Conservation (phyloP, 257 asterid genomes). For the Salvia hispanica region DNA sequence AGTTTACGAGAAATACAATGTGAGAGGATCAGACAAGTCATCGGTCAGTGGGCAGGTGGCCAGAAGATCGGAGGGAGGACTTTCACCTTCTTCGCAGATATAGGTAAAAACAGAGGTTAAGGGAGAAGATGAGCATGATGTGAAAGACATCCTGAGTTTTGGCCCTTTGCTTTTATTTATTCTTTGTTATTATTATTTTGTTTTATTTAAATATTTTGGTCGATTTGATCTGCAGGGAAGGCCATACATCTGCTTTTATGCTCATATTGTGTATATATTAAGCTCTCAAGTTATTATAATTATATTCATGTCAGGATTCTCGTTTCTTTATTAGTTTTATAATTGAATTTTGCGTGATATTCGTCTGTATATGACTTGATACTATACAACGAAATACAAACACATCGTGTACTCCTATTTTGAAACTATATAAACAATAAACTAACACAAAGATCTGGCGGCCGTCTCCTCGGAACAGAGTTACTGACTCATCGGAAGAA, state of each 20-base stretch:
- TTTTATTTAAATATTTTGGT: slow-evolving; percentile 6
- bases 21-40: slow-evolving; percentile 84
- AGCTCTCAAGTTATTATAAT: slow-evolving; percentile 17
- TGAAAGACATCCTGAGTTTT: slow-evolving; percentile 23
- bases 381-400: no score
- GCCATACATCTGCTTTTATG: slow-evolving; percentile 25
- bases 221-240: slow-evolving; percentile 25
- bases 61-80: slow-evolving; percentile 71
- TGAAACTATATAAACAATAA: no score
- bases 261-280: slow-evolving; percentile 31
- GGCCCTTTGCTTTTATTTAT: slow-evolving; percentile 23
- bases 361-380: no score
- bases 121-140: slow-evolving; percentile 24
- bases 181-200: no score
- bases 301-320: slow-evolving; percentile 13
- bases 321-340: background rate
- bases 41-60: slow-evolving; percentile 71
- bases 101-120: slow-evolving; percentile 37
- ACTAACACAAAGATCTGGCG: no score
- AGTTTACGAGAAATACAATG: slow-evolving; percentile 80
- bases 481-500: no score
- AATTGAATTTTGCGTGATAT: no score
- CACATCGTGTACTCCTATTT: no score
- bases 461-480: no score
- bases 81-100: slow-evolving; percentile 74